Conservation (phyloP, 305 asterid species). For the Coffea humblotiana region DNA sequence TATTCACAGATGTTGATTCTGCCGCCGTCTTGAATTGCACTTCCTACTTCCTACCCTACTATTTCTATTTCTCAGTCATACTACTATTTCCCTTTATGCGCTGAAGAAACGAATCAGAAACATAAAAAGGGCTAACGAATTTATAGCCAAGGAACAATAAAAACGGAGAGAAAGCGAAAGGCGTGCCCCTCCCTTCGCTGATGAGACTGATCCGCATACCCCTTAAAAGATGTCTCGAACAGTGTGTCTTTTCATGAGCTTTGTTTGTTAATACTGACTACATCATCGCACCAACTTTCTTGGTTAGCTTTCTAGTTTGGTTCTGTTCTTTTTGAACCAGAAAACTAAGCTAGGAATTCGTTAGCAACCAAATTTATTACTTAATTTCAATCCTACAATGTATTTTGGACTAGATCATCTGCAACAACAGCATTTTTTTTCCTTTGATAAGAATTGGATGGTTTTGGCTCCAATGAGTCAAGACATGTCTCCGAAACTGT, state of each 20-base stretch:
- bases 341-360: not conserved
- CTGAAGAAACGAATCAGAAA: not conserved
- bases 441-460: too few relatives aligned
- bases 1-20: slow-evolving; percentile 11
- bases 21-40: slow-evolving; percentile 13
- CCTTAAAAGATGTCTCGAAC: slow-evolving; percentile 11
- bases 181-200: not conserved
- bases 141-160: slow-evolving; percentile 8
- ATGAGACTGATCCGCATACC: slow-evolving; percentile 6
- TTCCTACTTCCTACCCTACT: slow-evolving; percentile 2
- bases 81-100: not conserved
- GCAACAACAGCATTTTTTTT: not conserved
- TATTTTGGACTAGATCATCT: not conserved
- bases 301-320: slow-evolving; percentile 6
- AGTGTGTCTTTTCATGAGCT: not conserved
- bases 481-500: too few relatives aligned
- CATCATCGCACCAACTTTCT: not conserved
- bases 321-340: slow-evolving; percentile 7
- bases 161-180: slow-evolving; percentile 9
- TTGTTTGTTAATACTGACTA: slow-evolving; percentile 4
- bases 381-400: not conserved
- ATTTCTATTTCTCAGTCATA: not conserved
- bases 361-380: not conserved
- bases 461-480: too few relatives aligned
- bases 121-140: slow-evolving; percentile 5